Evolutionary conservation across 805 yeast species (phyloP), one percentile per base, ranked within the genome.

Genomic region (Clavispora asparagi): DNA sequence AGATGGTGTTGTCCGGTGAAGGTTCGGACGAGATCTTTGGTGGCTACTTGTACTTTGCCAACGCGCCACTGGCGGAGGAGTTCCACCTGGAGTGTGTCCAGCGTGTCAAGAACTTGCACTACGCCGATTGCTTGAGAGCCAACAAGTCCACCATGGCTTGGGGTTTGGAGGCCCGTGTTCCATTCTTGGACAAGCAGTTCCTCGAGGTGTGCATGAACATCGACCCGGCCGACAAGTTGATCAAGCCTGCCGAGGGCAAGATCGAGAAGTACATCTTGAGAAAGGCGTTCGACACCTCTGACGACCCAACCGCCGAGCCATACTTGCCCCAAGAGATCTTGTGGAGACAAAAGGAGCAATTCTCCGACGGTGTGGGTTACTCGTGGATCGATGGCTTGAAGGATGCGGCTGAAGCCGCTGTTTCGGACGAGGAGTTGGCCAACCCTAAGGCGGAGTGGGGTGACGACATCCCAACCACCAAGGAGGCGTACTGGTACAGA

Each of bases 331-430:
- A 86, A 47, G 98, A 94, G 74, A 92, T 94, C 64, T 77, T 94
- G 63, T 94, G 97, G 97, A 88, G 99, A 81, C 99, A 94, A 77
- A 94, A 94, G 83, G 99, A 94, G 76, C 99, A 94, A 75, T 94
- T 94, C 75, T 87, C 96, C 45, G 99, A 94, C 63, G 99, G 99
- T 72, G 99, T 94, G 49, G 99, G 99, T 54, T 94, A 94, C 79
- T 89, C 97, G 12, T 94, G 99, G 99, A 94, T 94, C 63, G 99
- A 94, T 68, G 90, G 95, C 46, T 81, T 94, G 65, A 94, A 94
- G 79, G 99, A 94, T 56, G 79, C 94, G 43, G 98, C 99, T 51
- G 95, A 90, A 70, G 78, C 77, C 58, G 78, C 79, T 46, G 86
- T 94, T 51, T 67, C 90, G 39, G 99, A 94, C 65, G 99, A 91